A percentile compares a stretch with the other conserved stretches of the same genome.
Evolutionary conservation across 2,329 filamentous ascomycete genomes (phyloP).

Genomic region (Fusarium temperatum): DNA sequence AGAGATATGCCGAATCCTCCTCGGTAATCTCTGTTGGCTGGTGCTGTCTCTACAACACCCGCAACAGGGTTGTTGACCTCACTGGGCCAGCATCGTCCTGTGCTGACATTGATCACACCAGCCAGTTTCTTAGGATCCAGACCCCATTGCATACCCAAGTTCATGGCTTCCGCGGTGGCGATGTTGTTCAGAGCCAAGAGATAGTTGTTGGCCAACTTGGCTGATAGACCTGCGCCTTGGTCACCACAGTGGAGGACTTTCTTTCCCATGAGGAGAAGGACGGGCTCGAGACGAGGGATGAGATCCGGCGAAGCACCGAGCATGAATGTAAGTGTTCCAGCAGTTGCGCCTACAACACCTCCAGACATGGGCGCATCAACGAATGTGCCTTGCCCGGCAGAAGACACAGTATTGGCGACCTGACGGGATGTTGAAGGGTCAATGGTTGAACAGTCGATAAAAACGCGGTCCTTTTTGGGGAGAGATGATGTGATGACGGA

Average conservation of each 20-base stretch:
- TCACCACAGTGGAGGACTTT: conserved; percentile 85
- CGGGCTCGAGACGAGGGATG: conserved; percentile 70
- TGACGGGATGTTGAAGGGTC: conserved; percentile 85
- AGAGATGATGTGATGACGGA: conserved; percentile 72
- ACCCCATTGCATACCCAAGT: conserved; percentile 69
- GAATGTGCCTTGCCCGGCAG: conserved; percentile 76
- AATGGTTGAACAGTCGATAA: conserved; percentile 97
- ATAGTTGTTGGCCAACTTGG: conserved; percentile 98
- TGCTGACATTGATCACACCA: conserved; percentile 90
- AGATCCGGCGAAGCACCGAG: conserved; percentile 74
- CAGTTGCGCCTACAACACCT: conserved; percentile 88
- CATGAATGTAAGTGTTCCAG: conserved; percentile 95
- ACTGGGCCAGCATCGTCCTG: conserved; percentile 94
- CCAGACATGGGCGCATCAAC: conserved; percentile 98
- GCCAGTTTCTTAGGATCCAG: conserved; percentile 73
- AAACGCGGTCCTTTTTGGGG: conserved; percentile 71
- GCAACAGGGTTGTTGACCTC: conserved; percentile 95
- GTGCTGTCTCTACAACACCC: conserved; percentile 80
- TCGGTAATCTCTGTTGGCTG: conserved; percentile 77
- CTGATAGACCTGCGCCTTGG: conserved; percentile 86
- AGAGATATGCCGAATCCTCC: conserved; percentile 81
- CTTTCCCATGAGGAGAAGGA: conserved; percentile 85
- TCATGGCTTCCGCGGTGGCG: conserved; percentile 72
- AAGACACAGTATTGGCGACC: conserved; percentile 74
- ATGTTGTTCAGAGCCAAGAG: conserved; percentile 93